A percentile compares a stretch with the other conserved stretches of the same genome.
Evolutionary conservation across 2,329 filamentous ascomycete species (phyloP).

Genomic region (Dactylellina leptospora): DNA sequence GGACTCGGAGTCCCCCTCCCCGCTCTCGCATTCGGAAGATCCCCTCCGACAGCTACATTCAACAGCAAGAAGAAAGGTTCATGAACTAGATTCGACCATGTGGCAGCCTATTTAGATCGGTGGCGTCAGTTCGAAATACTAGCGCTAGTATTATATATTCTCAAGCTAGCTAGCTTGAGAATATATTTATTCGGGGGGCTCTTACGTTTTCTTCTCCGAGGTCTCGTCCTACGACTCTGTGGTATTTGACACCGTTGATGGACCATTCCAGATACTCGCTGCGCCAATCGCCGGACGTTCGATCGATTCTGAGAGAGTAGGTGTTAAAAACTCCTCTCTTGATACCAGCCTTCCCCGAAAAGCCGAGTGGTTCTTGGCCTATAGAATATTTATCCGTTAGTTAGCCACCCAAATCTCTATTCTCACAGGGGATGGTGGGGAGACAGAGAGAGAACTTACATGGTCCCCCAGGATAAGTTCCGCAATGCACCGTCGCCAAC

Average conservation of each 20-base stretch:
- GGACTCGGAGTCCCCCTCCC: conserved; percentile 59
- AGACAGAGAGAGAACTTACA: conserved; percentile 59
- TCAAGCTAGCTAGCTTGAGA: too few species aligned
- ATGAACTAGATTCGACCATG: conserved; percentile 59
- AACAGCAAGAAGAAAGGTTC: conserved; percentile 60
- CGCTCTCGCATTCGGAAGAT: conserved; percentile 60
- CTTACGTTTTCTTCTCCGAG: conserved; percentile 56
- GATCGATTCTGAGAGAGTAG: conserved; percentile 59
- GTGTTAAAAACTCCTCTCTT: conserved; percentile 59
- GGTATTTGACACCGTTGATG: conserved; percentile 59
- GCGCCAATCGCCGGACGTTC: conserved; percentile 55
- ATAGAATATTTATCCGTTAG: conserved; percentile 10
- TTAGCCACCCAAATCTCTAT: conserved; percentile 58
- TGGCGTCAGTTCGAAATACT: neutral
- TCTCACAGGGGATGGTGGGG: too few species aligned
- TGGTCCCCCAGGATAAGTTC: conserved; percentile 58
- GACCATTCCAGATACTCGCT: conserved; percentile 60
- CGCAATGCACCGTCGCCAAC: conserved; percentile 63
- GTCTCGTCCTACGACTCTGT: conserved; percentile 57
- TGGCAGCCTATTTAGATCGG: conserved; percentile 6
- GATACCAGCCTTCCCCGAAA: conserved; percentile 5
- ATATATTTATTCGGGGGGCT: neutral
- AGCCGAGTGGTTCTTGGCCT: conserved; percentile 31
- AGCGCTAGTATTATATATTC: neutral
- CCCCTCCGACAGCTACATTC: conserved; percentile 62